phyloP scores from a whole-genome alignment of 140 eudicot species.

The Senecio squalidus region DNA sequence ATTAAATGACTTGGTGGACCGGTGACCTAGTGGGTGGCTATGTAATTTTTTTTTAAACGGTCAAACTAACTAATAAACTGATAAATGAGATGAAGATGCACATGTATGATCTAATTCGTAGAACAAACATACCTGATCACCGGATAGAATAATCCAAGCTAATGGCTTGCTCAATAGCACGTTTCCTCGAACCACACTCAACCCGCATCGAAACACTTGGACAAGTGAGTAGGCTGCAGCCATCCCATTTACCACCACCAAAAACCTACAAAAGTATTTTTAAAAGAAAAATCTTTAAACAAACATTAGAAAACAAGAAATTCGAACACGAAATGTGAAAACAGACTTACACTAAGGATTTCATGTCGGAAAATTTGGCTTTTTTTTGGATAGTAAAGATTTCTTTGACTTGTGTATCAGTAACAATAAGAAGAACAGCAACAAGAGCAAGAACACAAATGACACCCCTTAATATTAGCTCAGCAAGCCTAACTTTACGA shows the following conservation, averaged over 20 bases:
- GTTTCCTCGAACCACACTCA: constrained; percentile 60
- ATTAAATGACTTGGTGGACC: no score
- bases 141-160: constrained; percentile 72
- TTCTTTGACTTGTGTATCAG: constrained; percentile 54
- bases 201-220: constrained; percentile 61
- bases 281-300: no score
- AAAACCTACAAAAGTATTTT: constrained; percentile 47
- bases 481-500: constrained; percentile 54
- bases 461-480: constrained; percentile 48
- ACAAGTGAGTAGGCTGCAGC: constrained; percentile 63
- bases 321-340: not conserved
- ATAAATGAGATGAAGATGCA: no score
- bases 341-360: constrained; percentile 61
- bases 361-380: constrained; percentile 74
- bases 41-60: no score
- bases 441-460: constrained; percentile 48
- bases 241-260: constrained; percentile 65
- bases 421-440: constrained; percentile 51
- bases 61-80: no score
- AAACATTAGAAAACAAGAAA: no score
- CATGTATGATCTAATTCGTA: constrained; percentile 11
- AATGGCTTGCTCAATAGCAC: constrained; percentile 72
- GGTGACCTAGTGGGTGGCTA: no score
- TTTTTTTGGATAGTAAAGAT: constrained; percentile 49
- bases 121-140: constrained; percentile 50